Percentiles rank a stretch among this genome's conserved stretches.
phyloP scores from a whole-genome alignment of 2,329 filamentous ascomycete genomes.

The Arthroderma uncinatum region DNA sequence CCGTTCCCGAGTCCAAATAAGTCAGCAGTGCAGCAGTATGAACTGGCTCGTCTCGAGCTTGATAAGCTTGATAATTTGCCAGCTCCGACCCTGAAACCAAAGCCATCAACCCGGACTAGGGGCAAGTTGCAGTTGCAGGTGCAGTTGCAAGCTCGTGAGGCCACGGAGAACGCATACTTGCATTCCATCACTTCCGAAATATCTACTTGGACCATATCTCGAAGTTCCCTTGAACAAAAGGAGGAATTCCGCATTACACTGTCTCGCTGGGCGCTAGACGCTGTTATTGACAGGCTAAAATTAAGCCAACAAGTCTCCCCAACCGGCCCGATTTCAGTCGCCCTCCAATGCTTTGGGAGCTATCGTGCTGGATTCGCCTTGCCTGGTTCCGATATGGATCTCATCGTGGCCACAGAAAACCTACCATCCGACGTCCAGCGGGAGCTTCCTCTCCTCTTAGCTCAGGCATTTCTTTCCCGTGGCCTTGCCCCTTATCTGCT shows the following conservation, averaged over 20 bases:
- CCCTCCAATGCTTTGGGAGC: conserved; percentile 68
- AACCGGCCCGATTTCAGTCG: background rate
- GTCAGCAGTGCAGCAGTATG: conserved; percentile 11
- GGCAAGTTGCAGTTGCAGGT: background rate
- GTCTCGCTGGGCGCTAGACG: background rate
- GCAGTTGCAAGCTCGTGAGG: background rate
- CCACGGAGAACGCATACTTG: conserved; percentile 6
- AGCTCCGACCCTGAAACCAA: background rate
- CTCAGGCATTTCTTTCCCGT: conserved; percentile 59
- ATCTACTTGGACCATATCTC: conserved; percentile 6
- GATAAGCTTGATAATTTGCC: conserved; percentile 9
- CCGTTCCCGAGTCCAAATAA: background rate
- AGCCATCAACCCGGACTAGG: background rate
- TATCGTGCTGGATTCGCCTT: conserved; percentile 76
- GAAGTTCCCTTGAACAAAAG: background rate
- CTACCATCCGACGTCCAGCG: conserved; percentile 46
- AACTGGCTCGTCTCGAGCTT: conserved; percentile 11
- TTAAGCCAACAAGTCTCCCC: background rate
- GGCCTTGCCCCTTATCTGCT: conserved; percentile 68
- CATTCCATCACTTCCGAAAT: conserved; percentile 5
- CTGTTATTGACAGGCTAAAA: conserved; percentile 5
- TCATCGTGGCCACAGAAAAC: conserved; percentile 41
- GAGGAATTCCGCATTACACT: conserved; percentile 10
- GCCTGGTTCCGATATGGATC: conserved; percentile 81
- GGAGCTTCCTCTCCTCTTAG: conserved; percentile 60